Base-by-base conservation (phyloP, 2,329 filamentous ascomycete species). In the Fonsecaea pedrosoi region DNA sequence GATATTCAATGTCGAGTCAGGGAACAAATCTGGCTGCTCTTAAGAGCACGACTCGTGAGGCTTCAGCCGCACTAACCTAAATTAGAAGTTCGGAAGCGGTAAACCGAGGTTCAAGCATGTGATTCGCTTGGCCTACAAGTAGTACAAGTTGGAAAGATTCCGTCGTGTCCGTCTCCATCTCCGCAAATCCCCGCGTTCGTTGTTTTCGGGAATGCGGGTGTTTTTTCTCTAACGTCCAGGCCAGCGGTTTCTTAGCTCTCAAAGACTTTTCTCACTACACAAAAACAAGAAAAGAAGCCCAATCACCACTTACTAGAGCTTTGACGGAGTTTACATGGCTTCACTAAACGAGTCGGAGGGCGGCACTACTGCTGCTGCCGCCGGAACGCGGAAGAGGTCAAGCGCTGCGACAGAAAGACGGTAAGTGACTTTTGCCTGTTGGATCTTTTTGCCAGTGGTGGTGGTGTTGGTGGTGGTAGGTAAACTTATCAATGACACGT, bases 381-480 rank as follows among this genome's bases (percentile, higher is more conserved):
- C 45, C 10, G 42, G 8, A 12, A 15, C n/a, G 15, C 30, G 32
- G 5, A 64, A 60, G 45, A 40, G 15, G 54, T 58, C 40, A 9
- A 64, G 45, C n/a, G 40, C 54, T 12, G 62, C 62, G 38, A 56
- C 55, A 54, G 62, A 64, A 50, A 64, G 60, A 25, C 62, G 62
- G 62, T 64, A 64, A 35, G 59, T 35, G 15, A 35, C 8, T 3
- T 25, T 25, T 25, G 3, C 2, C 25, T 25, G 3, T 25, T 25
- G 25, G 25, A 25, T 25, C 25, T 25, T 25, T 25, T 25, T 25
- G 25, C 25, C 25, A 2, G 1, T 2, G 25, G 25, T 25, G 25
- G 25, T 25, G 25, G 25, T 25, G 25, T 2, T 25, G 25, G 25
- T 25, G 2, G 25, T 25, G 25, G 25, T 25, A 25, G 25, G 25